Evolutionary conservation across 2,329 filamentous ascomycete genomes (phyloP), one percentile per base, ranked within the genome.

Genomic region (Colletotrichum tofieldiae): DNA sequence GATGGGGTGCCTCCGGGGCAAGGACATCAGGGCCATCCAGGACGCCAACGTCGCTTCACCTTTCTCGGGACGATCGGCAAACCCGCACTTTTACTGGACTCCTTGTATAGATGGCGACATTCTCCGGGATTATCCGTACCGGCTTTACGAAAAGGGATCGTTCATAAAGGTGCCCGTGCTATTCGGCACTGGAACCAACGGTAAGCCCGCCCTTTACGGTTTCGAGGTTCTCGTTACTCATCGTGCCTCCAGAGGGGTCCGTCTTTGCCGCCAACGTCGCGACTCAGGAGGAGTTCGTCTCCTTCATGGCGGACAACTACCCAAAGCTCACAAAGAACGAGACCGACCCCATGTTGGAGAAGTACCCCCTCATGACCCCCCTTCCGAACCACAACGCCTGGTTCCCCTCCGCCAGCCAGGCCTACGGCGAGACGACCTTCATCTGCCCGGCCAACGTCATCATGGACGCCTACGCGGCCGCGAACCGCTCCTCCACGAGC

Each of bases 21-120:
- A 79, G 52, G 77, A 79, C 70, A 80, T 76, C 0, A 65, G 73
- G n/a, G 67, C 75, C 0, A 77, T 88, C 4, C 85, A 88, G 76
- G 73, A 74, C 14, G 80, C 79, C 67, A 88, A 87, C 75, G 67
- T 77, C 20, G 80, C 81, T 11, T 80, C 78, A 1, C 76, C 82
- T 1, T 87, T 86, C 45, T 81, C 82, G 0, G 83, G 83, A 2
- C 78, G 81, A 5, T 72, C 75, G 3, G 75, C 73, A 11, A 67
- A 74, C 2, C 82, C 86, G 0, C 77, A 82, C 0, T 89, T 87
- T 75, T 88, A 87, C 79, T 89, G 84, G 84, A 83, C 84, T 3
- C 87, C 87, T 0, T 86, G 84, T 60, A 77, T 88, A 7, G 87
- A 89, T 67, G 87, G 85, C 9, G 81, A 82, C 6, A 76, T 88